A percentile compares a stretch with the other conserved stretches of the same genome.
Evolutionary conservation across 345 rosid genomes (phyloP).

Genomic region (Geranium rotundifolium): DNA sequence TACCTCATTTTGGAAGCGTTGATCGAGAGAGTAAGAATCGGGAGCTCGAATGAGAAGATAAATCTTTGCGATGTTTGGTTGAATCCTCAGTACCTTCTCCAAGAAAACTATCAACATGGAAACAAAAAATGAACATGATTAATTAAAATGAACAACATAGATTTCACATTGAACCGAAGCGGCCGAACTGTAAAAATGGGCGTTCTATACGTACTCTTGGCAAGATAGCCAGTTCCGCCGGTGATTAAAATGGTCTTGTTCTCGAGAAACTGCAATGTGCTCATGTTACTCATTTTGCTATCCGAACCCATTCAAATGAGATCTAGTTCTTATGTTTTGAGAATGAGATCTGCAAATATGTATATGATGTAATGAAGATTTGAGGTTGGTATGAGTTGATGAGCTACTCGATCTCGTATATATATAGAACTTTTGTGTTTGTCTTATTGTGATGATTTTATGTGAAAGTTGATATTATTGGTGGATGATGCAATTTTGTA

Average conservation of each 20-base stretch:
- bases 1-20: slow-evolving; percentile 27
- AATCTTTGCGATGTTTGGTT: slow-evolving; percentile 23
- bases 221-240: slow-evolving; percentile 36
- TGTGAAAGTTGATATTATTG: no score
- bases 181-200: not conserved
- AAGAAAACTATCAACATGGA: slow-evolving; percentile 16
- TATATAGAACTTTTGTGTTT: no score
- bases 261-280: slow-evolving; percentile 18
- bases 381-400: no score
- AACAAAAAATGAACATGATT: not conserved
- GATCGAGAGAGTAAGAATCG: slow-evolving; percentile 16
- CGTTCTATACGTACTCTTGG: slow-evolving; percentile 24
- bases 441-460: no score
- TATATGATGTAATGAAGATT: no score
- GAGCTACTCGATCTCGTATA: no score
- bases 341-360: no score
- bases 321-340: no score
- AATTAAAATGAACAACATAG: no score
- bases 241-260: slow-evolving; percentile 30
- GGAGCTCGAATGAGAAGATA: slow-evolving; percentile 32
- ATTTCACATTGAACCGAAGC: not conserved
- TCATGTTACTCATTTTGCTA: not conserved
- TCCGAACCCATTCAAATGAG: no score
- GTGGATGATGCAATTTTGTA: no score
- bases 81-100: slow-evolving; percentile 26